Conservation (phyloP, 192 early-diverging fungal genomes). For the Coemansia erecta region DNA sequence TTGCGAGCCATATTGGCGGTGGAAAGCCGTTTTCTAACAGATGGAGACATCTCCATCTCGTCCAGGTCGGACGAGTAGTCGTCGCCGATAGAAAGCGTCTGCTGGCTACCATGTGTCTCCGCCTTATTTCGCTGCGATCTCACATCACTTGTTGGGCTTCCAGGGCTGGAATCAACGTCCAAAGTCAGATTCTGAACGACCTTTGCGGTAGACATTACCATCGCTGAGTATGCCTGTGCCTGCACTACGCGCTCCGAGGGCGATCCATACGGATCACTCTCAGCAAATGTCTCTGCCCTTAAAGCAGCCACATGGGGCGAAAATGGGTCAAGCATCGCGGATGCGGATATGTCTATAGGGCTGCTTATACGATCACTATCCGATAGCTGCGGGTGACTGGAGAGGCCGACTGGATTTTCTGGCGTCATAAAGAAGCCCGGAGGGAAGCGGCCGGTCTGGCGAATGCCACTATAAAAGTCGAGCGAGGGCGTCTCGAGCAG, state of each 20-base stretch:
- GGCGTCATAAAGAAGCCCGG: constrained; percentile 35
- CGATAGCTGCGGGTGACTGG: constrained; percentile 8
- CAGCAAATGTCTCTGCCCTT: background rate
- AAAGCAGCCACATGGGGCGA: constrained; percentile 9
- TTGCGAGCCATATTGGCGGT: background rate
- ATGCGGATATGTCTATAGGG: too few relatives aligned
- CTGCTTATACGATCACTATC: background rate
- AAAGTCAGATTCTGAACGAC: background rate
- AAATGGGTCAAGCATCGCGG: constrained; percentile 19
- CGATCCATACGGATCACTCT: constrained; percentile 11
- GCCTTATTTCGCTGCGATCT: background rate
- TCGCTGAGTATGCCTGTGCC: constrained; percentile 17
- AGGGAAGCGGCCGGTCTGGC: constrained; percentile 28
- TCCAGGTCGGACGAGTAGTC: too few relatives aligned
- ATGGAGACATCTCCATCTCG: constrained; percentile 33
- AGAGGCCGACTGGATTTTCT: constrained; percentile 8
- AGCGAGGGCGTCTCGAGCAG: constrained; percentile 29
- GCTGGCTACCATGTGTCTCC: background rate
- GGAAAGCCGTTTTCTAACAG: constrained; percentile 12
- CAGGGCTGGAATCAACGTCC: constrained; percentile 7
- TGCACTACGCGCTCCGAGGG: constrained; percentile 22
- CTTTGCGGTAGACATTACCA: constrained; percentile 6
- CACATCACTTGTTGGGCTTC: constrained; percentile 13
- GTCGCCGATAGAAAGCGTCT: constrained; percentile 9
- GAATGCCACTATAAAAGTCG: constrained; percentile 30